These are phyloP conservation scores for Candida glaebosa DNA, from an alignment of 805 yeast genomes.

Conservation along the genomic window DNA sequence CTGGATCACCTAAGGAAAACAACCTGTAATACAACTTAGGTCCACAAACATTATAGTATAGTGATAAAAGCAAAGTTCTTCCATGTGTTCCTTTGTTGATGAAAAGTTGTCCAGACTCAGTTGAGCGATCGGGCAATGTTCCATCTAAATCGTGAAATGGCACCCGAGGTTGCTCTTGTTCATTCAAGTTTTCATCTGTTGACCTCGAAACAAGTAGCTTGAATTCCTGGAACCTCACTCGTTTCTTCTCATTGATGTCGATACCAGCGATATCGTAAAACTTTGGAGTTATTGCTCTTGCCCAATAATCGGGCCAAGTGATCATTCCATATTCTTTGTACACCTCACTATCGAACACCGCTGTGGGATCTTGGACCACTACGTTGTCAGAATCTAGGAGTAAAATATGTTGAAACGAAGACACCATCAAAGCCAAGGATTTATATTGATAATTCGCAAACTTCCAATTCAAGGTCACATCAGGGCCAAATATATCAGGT, in stretches of 20 bases:
- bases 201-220: slow-evolving; percentile 17
- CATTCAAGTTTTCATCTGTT: slow-evolving; percentile 10
- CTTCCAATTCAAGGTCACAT: slow-evolving; percentile 35
- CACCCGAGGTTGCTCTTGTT: slow-evolving; percentile 15
- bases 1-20: slow-evolving; percentile 51
- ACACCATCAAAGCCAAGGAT: slow-evolving; percentile 45
- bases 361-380: slow-evolving; percentile 26
- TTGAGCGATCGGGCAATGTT: slow-evolving; percentile 63
- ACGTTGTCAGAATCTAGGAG: slow-evolving; percentile 36
- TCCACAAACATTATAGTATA: slow-evolving; percentile 66
- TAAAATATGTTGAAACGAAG: slow-evolving; percentile 32
- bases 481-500: slow-evolving; percentile 49
- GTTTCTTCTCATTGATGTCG: slow-evolving; percentile 23
- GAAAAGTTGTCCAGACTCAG: slow-evolving; percentile 67
- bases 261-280: slow-evolving; percentile 34
- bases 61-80: slow-evolving; percentile 52
- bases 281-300: slow-evolving; percentile 31
- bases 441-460: slow-evolving; percentile 69
- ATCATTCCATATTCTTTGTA: slow-evolving; percentile 32
- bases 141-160: slow-evolving; percentile 66
- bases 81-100: slow-evolving; percentile 58
- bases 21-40: slow-evolving; percentile 57
- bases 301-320: slow-evolving; percentile 45
- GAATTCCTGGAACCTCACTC: slow-evolving; percentile 26
- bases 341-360: slow-evolving; percentile 24